Conservation (phyloP, 345 rosid genomes). For the Durio zibethinus region DNA sequence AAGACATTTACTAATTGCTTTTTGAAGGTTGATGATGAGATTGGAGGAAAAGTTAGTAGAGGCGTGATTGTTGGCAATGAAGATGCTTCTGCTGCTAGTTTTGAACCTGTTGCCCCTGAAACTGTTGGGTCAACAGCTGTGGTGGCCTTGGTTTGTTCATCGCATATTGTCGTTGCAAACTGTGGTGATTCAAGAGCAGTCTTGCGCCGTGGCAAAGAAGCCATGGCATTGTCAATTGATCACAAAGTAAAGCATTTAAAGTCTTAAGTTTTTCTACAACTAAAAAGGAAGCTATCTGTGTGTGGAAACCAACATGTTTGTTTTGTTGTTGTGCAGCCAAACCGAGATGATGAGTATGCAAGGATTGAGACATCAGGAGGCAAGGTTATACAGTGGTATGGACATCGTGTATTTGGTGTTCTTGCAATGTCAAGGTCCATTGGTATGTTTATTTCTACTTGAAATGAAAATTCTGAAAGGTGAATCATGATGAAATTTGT, state of each 20-base stretch:
- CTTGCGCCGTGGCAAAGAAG: constrained; percentile 77
- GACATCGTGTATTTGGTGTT: constrained; percentile 90
- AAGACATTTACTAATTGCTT: constrained; percentile 67
- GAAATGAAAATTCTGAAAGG: not conserved
- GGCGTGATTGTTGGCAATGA: constrained; percentile 21
- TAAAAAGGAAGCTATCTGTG: not conserved
- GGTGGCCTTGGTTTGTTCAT: constrained; percentile 85
- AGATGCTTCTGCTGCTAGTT: constrained; percentile 34
- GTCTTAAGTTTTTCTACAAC: not conserved
- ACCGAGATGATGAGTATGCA: constrained; percentile 74
- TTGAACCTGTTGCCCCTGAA: constrained; percentile 70
- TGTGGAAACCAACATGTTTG: constrained; percentile 12
- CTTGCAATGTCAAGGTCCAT: constrained; percentile 97
- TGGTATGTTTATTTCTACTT: constrained; percentile 43
- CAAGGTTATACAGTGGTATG: constrained; percentile 91
- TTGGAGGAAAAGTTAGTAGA: constrained; percentile 56
- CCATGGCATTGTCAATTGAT: constrained; percentile 73
- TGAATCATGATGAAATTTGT: not conserved
- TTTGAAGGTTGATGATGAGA: constrained; percentile 72
- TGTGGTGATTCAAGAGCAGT: constrained; percentile 98
- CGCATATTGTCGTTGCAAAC: constrained; percentile 82
- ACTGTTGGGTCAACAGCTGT: constrained; percentile 95
- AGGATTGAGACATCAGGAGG: constrained; percentile 94
- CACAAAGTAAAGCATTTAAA: constrained; percentile 58
- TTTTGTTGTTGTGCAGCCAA: constrained; percentile 47